Percentiles rank a stretch among this genome's conserved stretches.
Conservation (phyloP, 177 flowering plant genomes). For the Vitis hybrid region DNA sequence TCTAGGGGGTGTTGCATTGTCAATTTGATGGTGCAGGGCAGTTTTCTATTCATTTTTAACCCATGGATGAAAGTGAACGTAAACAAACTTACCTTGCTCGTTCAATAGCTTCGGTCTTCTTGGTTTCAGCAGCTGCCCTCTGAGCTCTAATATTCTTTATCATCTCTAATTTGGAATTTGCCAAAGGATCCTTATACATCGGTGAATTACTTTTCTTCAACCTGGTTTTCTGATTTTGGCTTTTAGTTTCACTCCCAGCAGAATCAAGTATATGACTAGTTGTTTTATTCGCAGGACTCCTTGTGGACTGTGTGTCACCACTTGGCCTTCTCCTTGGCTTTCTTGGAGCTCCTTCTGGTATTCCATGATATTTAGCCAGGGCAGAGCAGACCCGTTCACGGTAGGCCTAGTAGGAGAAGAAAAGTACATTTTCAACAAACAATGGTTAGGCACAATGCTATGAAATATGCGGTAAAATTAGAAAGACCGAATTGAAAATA, state of each 20-base stretch:
- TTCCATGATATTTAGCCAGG: constrained; percentile 64
- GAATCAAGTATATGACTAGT: constrained; percentile 8
- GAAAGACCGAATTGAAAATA: too few species aligned
- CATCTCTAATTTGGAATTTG: constrained; percentile 80
- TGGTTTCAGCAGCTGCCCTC: constrained; percentile 58
- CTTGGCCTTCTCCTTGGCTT: constrained; percentile 51
- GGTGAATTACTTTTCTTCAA: constrained; percentile 43
- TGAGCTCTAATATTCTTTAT: constrained; percentile 80
- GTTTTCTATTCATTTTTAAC: too few species aligned
- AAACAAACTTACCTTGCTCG: constrained; percentile 69
- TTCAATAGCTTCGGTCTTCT: constrained; percentile 63
- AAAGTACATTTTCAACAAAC: not conserved
- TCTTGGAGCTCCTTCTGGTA: constrained; percentile 43
- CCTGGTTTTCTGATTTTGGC: constrained; percentile 18
- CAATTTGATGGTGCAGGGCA: too few species aligned
- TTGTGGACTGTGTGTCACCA: constrained; percentile 24
- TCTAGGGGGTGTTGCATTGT: too few species aligned
- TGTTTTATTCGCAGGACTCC: constrained; percentile 26
- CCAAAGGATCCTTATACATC: constrained; percentile 74
- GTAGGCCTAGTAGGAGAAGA: constrained; percentile 45
- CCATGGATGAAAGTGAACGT: too few species aligned
- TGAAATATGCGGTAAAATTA: too few species aligned
- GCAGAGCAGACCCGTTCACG: constrained; percentile 71
- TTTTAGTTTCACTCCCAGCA: constrained; percentile 20
- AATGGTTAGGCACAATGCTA: not conserved